phyloP scores from a whole-genome alignment of 2,329 filamentous ascomycete genomes.

The Fonsecaea nubica region DNA sequence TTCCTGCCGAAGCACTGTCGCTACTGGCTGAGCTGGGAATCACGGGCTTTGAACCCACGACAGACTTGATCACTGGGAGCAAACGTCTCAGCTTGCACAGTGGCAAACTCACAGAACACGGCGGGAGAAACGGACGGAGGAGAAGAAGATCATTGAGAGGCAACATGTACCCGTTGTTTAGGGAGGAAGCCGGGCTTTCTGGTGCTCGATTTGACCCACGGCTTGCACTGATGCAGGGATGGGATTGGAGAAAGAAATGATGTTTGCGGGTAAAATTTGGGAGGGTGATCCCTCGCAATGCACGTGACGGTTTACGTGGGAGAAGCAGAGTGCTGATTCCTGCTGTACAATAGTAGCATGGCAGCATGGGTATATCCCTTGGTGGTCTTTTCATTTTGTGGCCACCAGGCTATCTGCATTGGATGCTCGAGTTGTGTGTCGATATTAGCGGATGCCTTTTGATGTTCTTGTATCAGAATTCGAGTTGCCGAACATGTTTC shows the following conservation, averaged over 20 bases:
- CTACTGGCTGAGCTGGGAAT: conserved; percentile 15
- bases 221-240: conserved; percentile 24
- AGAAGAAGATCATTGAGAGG: conserved; percentile 4
- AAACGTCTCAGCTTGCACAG: background rate
- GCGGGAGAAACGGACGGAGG: background rate
- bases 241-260: conserved; percentile 33
- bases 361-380: no score
- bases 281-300: no score
- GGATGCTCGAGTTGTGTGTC: no score
- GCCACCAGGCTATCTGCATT: no score
- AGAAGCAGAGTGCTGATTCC: no score
- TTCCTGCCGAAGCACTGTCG: conserved; percentile 18
- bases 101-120: background rate
- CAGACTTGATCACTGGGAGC: background rate
- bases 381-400: no score
- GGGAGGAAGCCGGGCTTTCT: conserved; percentile 28
- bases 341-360: no score
- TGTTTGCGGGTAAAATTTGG: background rate
- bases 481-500: no score
- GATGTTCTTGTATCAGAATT: no score
- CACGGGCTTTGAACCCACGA: background rate
- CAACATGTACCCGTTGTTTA: conserved; percentile 27
- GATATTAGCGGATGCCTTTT: no score
- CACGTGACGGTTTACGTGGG: no score
- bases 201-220: conserved; percentile 31